Percentiles rank a stretch among this genome's conserved stretches.
phyloP scores from a whole-genome alignment of 257 asterid species.

The Euphrasia confusa region DNA sequence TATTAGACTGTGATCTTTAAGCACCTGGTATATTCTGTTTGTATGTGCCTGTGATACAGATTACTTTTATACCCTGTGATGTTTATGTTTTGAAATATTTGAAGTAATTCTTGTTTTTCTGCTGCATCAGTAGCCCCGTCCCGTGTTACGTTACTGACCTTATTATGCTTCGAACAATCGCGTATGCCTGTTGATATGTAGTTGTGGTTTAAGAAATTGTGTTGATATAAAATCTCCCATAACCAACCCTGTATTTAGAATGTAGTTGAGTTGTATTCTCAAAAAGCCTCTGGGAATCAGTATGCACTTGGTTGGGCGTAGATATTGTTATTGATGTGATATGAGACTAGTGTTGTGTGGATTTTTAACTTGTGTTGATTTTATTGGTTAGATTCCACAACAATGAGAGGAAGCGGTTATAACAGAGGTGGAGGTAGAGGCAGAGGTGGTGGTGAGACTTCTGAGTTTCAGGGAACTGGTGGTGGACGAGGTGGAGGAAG shows the following conservation, averaged over 20 bases:
- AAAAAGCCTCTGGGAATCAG: neutral
- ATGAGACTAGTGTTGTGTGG: neutral
- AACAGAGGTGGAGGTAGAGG: neutral
- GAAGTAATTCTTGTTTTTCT: neutral
- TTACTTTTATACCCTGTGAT: neutral
- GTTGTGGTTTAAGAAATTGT: neutral
- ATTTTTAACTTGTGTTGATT: neutral
- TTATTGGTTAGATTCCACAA: slow-evolving; percentile 29
- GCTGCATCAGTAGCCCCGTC: neutral
- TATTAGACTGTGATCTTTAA: neutral
- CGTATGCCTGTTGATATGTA: neutral
- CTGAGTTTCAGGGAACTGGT: slow-evolving; percentile 39
- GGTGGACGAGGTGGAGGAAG: slow-evolving; percentile 5
- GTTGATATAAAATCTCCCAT: neutral
- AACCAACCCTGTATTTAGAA: neutral
- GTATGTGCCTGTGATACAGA: neutral
- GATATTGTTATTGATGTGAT: neutral
- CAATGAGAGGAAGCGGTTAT: slow-evolving; percentile 48
- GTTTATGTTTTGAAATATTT: neutral
- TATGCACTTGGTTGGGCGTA: neutral
- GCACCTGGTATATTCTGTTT: neutral
- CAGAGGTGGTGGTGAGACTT: neutral
- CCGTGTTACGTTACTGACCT: neutral
- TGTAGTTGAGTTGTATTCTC: neutral
- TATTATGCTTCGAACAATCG: neutral